A percentile compares a stretch with the other conserved stretches of the same genome.
These are phyloP conservation scores for Dimocarpus longan DNA, from an alignment of 345 rosid species.

Conservation along the genomic window DNA sequence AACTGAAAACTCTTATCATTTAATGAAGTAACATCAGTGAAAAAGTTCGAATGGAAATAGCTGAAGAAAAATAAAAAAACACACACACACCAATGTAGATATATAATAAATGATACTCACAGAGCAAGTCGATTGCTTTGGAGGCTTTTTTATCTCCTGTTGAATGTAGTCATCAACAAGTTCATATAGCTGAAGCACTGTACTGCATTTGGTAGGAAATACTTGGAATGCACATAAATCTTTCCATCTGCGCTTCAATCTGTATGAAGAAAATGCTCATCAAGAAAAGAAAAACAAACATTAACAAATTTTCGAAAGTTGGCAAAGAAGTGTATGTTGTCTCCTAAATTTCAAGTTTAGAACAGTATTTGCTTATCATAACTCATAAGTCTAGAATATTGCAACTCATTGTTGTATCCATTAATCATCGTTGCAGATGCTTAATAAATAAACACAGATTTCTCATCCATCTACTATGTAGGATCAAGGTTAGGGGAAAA, in stretches of 20 bases:
- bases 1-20: background rate
- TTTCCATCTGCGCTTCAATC: conserved; percentile 68
- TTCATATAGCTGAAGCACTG: conserved; percentile 77
- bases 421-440: background rate
- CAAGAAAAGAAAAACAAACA: background rate
- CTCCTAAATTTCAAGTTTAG: background rate
- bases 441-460: background rate
- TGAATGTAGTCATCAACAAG: conserved; percentile 88
- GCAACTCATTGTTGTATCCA: background rate
- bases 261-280: conserved; percentile 30
- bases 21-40: background rate
- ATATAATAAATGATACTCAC: conserved; percentile 49
- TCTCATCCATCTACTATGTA: background rate
- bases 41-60: background rate
- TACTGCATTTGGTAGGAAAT: conserved; percentile 82
- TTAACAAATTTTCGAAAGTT: background rate
- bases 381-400: background rate
- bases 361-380: background rate
- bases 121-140: conserved; percentile 59
- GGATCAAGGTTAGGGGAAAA: background rate
- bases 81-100: background rate
- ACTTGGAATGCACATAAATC: conserved; percentile 78
- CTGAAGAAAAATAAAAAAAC: background rate
- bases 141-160: conserved; percentile 81
- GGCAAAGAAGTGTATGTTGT: conserved; percentile 1